Conservation (phyloP, 805 yeast species). For the Kodamaea hsintzibuensis region DNA sequence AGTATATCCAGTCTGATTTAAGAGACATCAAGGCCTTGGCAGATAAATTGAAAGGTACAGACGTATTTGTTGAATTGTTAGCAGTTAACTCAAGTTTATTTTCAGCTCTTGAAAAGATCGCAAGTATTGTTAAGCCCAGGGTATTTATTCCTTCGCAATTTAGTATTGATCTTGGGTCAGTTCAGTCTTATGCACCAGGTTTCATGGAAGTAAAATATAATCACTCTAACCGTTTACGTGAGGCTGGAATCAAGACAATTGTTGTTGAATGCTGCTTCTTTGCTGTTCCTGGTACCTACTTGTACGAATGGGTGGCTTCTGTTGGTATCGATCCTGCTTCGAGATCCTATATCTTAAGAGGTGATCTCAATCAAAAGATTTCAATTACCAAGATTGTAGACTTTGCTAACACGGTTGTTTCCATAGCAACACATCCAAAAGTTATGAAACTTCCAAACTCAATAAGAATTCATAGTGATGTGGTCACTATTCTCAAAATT, state of each 20-base stretch:
- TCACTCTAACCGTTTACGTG: conserved; percentile 42
- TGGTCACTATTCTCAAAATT: conserved; percentile 39
- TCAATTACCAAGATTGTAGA: conserved; percentile 34
- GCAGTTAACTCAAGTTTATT: conserved; percentile 30
- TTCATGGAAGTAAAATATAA: conserved; percentile 32
- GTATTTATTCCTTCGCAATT: conserved; percentile 62
- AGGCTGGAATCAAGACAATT: conserved; percentile 47
- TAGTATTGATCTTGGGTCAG: conserved; percentile 46
- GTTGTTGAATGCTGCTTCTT: conserved; percentile 44
- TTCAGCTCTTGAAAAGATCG: conserved; percentile 37
- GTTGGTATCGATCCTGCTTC: conserved; percentile 38
- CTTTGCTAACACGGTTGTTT: conserved; percentile 19
- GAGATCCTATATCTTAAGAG: conserved; percentile 37
- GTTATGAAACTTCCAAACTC: conserved; percentile 43
- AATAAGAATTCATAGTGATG: conserved; percentile 44
- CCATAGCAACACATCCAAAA: conserved; percentile 22
- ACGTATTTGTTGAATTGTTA: conserved; percentile 51
- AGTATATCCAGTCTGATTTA: conserved; percentile 39
- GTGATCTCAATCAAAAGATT: conserved; percentile 39
- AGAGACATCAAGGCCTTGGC: conserved; percentile 24
- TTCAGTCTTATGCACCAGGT: conserved; percentile 31
- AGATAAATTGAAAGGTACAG: conserved; percentile 46
- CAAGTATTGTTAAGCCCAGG: conserved; percentile 44
- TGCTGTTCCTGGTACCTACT: conserved; percentile 32
- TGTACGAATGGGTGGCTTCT: conserved; percentile 34